These are phyloP conservation scores for Phytopythium oedochilum DNA, from an alignment of 352 stramenopile species.

Conservation along the genomic window DNA sequence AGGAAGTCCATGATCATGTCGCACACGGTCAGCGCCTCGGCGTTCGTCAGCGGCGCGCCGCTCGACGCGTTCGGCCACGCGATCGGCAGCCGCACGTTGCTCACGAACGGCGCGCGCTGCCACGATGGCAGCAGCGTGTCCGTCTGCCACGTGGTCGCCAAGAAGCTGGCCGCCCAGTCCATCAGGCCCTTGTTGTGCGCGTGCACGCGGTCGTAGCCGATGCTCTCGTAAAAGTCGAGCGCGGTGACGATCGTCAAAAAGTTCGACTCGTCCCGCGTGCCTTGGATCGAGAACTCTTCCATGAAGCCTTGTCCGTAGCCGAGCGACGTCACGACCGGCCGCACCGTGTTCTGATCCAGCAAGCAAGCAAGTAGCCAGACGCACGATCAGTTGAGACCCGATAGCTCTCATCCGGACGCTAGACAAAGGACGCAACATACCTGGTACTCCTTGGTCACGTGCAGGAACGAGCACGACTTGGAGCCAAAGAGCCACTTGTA, in stretches of 20 bases:
- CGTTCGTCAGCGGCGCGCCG: slow-evolving; percentile 43
- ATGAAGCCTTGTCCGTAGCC: slow-evolving; percentile 77
- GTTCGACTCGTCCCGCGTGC: slow-evolving; percentile 78
- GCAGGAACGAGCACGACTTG: slow-evolving; percentile 83
- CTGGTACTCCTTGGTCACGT: slow-evolving; percentile 77
- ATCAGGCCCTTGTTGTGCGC: slow-evolving; percentile 84
- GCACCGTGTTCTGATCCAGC: slow-evolving; percentile 42
- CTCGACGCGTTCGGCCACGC: slow-evolving; percentile 43
- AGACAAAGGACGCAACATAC: slow-evolving; percentile 5
- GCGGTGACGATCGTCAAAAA: slow-evolving; percentile 80
- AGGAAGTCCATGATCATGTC: slow-evolving; percentile 81
- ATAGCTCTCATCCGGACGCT: background rate
- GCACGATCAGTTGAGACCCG: background rate
- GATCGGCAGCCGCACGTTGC: slow-evolving; percentile 73
- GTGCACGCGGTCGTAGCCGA: slow-evolving; percentile 67
- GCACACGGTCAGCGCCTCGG: slow-evolving; percentile 60
- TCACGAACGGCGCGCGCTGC: slow-evolving; percentile 81
- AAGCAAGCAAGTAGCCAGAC: background rate
- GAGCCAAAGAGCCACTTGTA: slow-evolving; percentile 88
- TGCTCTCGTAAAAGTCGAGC: slow-evolving; percentile 81
- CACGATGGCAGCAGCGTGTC: slow-evolving; percentile 64
- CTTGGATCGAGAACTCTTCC: slow-evolving; percentile 83
- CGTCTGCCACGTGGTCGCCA: slow-evolving; percentile 71
- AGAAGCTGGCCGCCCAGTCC: slow-evolving; percentile 73
- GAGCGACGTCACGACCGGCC: slow-evolving; percentile 76